Evolutionary conservation across 257 asterid genomes (phyloP).

Genomic region (Mentha longifolia): DNA sequence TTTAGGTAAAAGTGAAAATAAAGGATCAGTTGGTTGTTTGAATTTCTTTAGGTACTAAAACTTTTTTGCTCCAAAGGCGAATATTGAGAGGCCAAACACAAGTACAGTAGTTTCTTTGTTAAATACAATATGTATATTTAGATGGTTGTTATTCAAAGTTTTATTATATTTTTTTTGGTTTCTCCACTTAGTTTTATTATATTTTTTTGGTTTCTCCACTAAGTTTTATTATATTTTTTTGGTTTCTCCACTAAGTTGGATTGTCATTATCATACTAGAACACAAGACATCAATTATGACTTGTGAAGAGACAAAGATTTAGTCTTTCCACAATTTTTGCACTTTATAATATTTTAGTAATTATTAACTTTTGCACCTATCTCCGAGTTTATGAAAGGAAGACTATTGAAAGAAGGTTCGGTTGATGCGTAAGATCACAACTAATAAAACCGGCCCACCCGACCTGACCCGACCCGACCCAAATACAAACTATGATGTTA

Average conservation of each 20-base stretch:
- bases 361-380: slow-evolving; percentile 2
- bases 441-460: background rate
- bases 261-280: slow-evolving; percentile 24
- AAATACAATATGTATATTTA: too few relatives aligned
- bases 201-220: too few relatives aligned
- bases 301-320: slow-evolving; percentile 39
- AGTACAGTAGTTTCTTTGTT: background rate
- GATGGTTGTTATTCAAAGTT: too few relatives aligned
- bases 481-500: background rate
- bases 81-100: background rate
- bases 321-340: slow-evolving; percentile 19
- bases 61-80: slow-evolving; percentile 1
- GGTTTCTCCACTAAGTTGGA: slow-evolving; percentile 25
- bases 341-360: slow-evolving; percentile 21
- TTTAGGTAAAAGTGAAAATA: slow-evolving; percentile 34
- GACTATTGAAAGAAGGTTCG: background rate
- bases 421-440: background rate
- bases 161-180: too few relatives aligned
- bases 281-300: slow-evolving; percentile 29
- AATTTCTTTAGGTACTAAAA: slow-evolving; percentile 30
- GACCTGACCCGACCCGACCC: too few relatives aligned
- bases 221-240: background rate
- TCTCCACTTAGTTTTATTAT: too few relatives aligned
- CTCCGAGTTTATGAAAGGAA: background rate
- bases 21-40: slow-evolving; percentile 31